A percentile compares a stretch with the other conserved stretches of the same genome.
These are phyloP conservation scores for Auriscalpium orientale DNA, from an alignment of 768 basidiomycete genomes.

Conservation along the genomic window DNA sequence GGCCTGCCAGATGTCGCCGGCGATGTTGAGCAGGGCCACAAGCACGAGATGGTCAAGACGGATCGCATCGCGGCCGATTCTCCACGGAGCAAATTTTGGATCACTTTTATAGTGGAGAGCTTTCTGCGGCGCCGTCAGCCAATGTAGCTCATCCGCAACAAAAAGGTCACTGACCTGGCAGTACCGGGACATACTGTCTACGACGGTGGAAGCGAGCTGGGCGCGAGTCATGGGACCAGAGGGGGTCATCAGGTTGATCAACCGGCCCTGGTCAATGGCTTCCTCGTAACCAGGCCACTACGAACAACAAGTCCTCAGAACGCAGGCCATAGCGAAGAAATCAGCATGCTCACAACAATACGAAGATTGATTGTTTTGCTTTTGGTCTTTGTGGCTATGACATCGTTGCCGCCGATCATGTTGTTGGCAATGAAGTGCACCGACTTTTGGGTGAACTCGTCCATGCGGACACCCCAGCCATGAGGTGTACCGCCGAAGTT, in stretches of 20 bases:
- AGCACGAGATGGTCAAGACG: neutral
- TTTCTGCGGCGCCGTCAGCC: neutral
- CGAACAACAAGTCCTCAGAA: neutral
- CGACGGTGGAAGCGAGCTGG: neutral
- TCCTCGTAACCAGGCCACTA: neutral
- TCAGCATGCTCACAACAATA: neutral
- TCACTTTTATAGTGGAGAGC: neutral
- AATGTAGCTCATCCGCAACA: too few species aligned
- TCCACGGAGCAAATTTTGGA: neutral
- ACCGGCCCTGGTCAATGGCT: neutral
- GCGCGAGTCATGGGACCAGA: neutral
- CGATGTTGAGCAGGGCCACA: neutral
- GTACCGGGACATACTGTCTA: neutral
- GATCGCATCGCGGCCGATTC: neutral
- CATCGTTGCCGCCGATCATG: neutral
- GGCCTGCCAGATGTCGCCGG: slow-evolving; percentile 1
- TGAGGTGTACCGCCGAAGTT: neutral
- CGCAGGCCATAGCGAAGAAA: neutral
- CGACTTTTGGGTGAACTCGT: neutral
- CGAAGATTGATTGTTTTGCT: neutral
- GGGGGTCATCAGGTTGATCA: neutral
- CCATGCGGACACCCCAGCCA: neutral
- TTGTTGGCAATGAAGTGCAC: neutral
- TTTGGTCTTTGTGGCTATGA: neutral
- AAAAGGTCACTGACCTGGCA: neutral